These are phyloP conservation scores for Yamadazyma laniorum DNA, from an alignment of 805 yeast genomes.

Conservation along the genomic window DNA sequence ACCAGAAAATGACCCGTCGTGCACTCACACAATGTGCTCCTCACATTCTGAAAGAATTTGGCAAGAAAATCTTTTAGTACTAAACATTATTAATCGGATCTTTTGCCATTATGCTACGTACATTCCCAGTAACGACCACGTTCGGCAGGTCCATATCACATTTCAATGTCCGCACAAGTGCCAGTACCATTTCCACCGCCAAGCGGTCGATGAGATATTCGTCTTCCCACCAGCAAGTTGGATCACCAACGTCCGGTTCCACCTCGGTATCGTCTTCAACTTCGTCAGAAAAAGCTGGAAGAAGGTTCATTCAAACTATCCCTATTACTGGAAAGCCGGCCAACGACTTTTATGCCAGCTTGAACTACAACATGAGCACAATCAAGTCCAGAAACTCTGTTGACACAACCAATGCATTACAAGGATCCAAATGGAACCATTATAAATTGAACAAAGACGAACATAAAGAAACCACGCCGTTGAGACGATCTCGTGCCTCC, in stretches of 20 bases:
- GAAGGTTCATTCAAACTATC: slow-evolving; percentile 36
- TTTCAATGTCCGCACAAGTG: not conserved
- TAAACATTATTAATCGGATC: slow-evolving; percentile 1
- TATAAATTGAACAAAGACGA: slow-evolving; percentile 8
- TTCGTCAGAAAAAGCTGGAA: slow-evolving; percentile 19
- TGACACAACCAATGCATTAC: slow-evolving; percentile 14
- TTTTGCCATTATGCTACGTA: slow-evolving; percentile 11
- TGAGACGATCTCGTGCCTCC: slow-evolving; percentile 34
- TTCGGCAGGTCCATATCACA: not conserved
- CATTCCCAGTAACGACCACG: slow-evolving; percentile 8
- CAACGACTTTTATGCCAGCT: slow-evolving; percentile 21
- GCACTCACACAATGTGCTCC: slow-evolving; percentile 5
- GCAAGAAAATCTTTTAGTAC: slow-evolving; percentile 1
- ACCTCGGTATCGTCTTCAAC: slow-evolving; percentile 5
- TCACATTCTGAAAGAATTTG: slow-evolving; percentile 3
- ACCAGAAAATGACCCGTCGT: slow-evolving; percentile 11
- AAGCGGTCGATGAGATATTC: slow-evolving; percentile 14
- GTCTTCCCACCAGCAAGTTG: slow-evolving; percentile 19
- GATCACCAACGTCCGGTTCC: slow-evolving; percentile 7
- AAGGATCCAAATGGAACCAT: slow-evolving; percentile 25
- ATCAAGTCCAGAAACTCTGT: slow-evolving; percentile 11
- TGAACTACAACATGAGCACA: slow-evolving; percentile 18
- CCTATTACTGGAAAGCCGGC: slow-evolving; percentile 21
- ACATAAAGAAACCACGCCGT: slow-evolving; percentile 13
- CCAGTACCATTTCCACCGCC: slow-evolving; percentile 1